Evolutionary conservation across 2,329 filamentous ascomycete genomes (phyloP).

Genomic region (Chaetomiaceae sp.): DNA sequence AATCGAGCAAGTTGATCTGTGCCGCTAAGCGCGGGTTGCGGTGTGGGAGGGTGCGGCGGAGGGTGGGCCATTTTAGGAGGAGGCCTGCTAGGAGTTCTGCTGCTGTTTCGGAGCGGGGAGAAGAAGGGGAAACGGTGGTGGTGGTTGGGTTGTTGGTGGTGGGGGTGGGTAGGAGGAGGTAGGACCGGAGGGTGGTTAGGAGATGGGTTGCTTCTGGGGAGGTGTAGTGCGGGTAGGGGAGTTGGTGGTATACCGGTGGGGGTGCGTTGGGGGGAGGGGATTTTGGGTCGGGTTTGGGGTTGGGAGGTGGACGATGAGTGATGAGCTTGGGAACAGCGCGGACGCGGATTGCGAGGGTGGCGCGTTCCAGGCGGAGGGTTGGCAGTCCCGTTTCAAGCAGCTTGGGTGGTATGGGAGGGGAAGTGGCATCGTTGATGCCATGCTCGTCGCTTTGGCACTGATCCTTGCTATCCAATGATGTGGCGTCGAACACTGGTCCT

Average conservation of each 20-base stretch:
- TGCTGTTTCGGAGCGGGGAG: not conserved
- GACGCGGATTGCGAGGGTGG: not conserved
- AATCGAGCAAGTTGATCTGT: conserved; percentile 1
- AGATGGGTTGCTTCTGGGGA: not conserved
- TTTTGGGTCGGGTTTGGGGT: not conserved
- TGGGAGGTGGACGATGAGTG: not conserved
- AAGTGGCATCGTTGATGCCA: not conserved
- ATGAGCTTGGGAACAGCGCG: not conserved
- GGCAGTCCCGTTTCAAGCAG: not conserved
- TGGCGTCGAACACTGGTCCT: not conserved
- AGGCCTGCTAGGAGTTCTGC: not conserved
- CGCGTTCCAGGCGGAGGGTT: not conserved
- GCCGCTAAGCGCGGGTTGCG: not conserved
- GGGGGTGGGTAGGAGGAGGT: not conserved
- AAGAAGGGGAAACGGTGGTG: not conserved
- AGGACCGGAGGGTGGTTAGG: not conserved
- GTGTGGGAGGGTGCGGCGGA: not conserved
- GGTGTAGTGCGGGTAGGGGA: not conserved
- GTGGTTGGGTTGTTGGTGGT: not conserved
- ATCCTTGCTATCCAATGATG: not conserved
- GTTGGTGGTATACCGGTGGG: not conserved
- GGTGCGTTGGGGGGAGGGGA: not conserved
- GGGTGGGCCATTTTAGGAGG: not conserved
- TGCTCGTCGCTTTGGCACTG: not conserved
- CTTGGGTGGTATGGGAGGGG: not conserved